Conservation (phyloP, 1,284 basidiomycete species). For the Athelia psychrophila region DNA sequence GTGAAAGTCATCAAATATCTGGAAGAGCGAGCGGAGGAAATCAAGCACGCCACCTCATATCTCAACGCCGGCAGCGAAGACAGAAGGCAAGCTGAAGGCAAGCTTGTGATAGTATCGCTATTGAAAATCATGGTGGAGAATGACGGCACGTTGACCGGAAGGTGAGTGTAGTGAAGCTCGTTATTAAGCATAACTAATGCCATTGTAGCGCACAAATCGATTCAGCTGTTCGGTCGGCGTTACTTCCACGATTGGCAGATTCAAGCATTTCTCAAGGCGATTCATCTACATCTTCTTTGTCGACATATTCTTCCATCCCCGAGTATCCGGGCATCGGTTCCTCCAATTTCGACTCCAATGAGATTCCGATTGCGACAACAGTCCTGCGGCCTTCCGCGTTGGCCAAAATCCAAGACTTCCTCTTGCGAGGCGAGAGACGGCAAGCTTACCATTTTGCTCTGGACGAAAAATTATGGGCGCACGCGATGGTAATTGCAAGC, state of each 20-base stretch:
- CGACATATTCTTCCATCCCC: conserved; percentile 15
- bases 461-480: conserved; percentile 89
- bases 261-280: conserved; percentile 5
- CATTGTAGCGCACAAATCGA: conserved; percentile 67
- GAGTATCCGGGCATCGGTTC: conserved; percentile 16
- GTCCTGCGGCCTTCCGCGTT: conserved; percentile 59
- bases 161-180: conserved; percentile 61
- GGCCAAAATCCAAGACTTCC: conserved; percentile 76
- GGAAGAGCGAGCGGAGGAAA: conserved; percentile 70
- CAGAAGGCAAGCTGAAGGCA: conserved; percentile 69
- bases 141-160: conserved; percentile 82
- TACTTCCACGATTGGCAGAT: conserved; percentile 56
- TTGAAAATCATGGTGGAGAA: conserved; percentile 82
- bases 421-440: conserved; percentile 82
- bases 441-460: conserved; percentile 89
- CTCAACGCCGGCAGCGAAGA: conserved; percentile 51
- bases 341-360: conserved; percentile 24
- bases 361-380: conserved; percentile 45
- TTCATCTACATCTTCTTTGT: conserved; percentile 15
- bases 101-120: conserved; percentile 72
- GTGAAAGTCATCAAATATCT: conserved; percentile 78
- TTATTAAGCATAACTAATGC: conserved; percentile 11
- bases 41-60: conserved; percentile 76
- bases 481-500: conserved; percentile 94
- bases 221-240: conserved; percentile 54